Evolutionary conservation across 345 rosid species (phyloP), one percentile per base, ranked within the genome.

Genomic region (Salix caprea): DNA sequence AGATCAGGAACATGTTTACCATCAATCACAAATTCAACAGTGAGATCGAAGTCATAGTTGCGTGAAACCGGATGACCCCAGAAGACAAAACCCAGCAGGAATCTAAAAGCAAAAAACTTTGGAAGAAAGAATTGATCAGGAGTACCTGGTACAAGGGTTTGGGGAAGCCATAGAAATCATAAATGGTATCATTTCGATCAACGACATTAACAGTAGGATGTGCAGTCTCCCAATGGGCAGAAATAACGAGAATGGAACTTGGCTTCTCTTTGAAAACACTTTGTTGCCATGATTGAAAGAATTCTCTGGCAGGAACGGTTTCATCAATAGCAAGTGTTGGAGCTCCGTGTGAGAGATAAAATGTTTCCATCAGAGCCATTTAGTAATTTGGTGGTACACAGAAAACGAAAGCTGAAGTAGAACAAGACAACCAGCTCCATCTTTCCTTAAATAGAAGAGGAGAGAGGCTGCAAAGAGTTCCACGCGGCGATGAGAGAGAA

Each of bases 141-240:
- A 7, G 10, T 71, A 91, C 97, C 97, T 90, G 73, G 86, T 90
- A 91, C 98, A 91, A 89, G 42, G 76, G 70, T n/a, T 86, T 77
- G 21, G 99, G 99, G 88, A 93, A 93, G 70, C 81, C 82, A 75
- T 84, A 87, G 87, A 95, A 95, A 76, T 93, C 99, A 50, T 95
- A 76, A 86, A 95, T 91, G 69, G 96, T 90, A 1, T 88, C 87
- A 78, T 91, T 82, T 74, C 81, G 82, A 0, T 60, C 75, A 74
- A 91, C 91, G 65, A 83, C 84, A 78, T 89, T 95, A 76, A 95
- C 89, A 16, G 92, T 15, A 39, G 98, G 98, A 7, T 18, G 56
- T 16, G 80, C 60, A 39, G 98, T 91, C 79, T 93, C 97, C 99
- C 99, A 91, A 76, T 95, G 98, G 26, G 88, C 97, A 26, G 98